Evolutionary conservation across 768 basidiomycete genomes (phyloP).

Genomic region (Suillus weaverae): DNA sequence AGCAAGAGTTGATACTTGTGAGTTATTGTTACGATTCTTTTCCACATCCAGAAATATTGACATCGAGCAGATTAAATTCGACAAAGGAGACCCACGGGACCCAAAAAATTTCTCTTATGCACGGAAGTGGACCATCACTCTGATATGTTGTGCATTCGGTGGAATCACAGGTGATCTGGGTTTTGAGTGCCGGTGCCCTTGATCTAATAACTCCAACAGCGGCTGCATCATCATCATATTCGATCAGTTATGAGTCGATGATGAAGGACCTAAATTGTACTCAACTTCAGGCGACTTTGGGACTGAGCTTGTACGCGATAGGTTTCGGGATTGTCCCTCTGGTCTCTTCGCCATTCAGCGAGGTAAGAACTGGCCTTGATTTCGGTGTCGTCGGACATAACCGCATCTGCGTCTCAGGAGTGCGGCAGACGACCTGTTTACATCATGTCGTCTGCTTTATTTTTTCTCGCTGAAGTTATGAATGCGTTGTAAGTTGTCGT

Average conservation of each 20-base stretch:
- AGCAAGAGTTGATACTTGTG: not conserved
- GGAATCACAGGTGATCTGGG: conserved; percentile 19
- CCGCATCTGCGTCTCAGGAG: conserved; percentile 39
- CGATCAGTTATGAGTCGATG: conserved; percentile 58
- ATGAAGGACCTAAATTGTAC: conserved; percentile 43
- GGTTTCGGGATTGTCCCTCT: conserved; percentile 65
- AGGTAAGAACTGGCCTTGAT: conserved; percentile 27
- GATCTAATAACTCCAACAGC: conserved; percentile 32
- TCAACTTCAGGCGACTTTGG: conserved; percentile 43
- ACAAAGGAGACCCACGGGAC: conserved; percentile 38
- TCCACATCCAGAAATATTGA: not conserved
- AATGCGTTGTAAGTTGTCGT: conserved; percentile 26
- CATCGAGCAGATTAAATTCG: conserved; percentile 38
- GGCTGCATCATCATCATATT: conserved; percentile 51
- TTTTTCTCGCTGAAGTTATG: conserved; percentile 51
- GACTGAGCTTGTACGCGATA: conserved; percentile 52
- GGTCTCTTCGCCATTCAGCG: conserved; percentile 65
- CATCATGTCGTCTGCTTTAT: conserved; percentile 49
- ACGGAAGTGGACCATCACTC: conserved; percentile 46
- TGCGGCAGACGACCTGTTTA: conserved; percentile 66
- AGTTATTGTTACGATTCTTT: not conserved
- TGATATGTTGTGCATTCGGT: conserved; percentile 28
- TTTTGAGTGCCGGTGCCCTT: not conserved
- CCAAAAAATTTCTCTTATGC: conserved; percentile 36
- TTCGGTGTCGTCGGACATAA: not conserved